Base-by-base conservation (phyloP, 106 monocot species). In the Allium sativum region DNA sequence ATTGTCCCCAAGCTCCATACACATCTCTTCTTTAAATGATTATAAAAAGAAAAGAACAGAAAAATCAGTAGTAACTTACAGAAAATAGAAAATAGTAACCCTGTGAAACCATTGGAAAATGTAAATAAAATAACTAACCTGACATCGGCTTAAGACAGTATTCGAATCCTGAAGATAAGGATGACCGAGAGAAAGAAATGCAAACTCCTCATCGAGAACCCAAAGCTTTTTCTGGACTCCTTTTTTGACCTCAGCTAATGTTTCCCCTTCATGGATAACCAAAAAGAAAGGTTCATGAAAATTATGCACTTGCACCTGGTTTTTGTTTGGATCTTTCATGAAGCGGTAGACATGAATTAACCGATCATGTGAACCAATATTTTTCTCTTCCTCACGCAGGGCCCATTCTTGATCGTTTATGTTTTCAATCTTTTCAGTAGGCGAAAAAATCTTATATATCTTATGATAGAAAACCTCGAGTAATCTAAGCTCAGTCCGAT, bases 1-100 rank as follows among this genome's bases (percentile, higher is more conserved):
- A 91, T 61, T 91, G 90, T 57, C 86, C 90, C 90, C 90, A 91
- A 9, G 85, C 82, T 62, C 90, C 90, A 71, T 91, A 91, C 44
- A 83, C 82, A 65, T 96, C 90, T 84, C 82, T 81, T 59, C 82
- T 90, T 90, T 91, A 55, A 40, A 21, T 45, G 4, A 15, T 41
- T 6, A 52, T 16, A 62, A 1, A 48, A 51, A 43, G 55, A 10
- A n/a, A n/a, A n/a, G n/a, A n/a, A n/a, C n/a, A n/a, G n/a, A n/a
- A n/a, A n/a, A n/a, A n/a, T n/a, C n/a, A n/a, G n/a, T n/a, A n/a
- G n/a, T n/a, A n/a, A 17, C 9, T 18, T 18, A n/a, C 2, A 3
- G 48, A 10, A 50, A n/a, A n/a, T 19, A 69, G 58, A 1, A 62
- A 12, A 7, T 55, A n/a, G n/a, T n/a, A n/a, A n/a, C n/a, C n/a